Base-by-base conservation (phyloP, 163 green algal species). In the Chlamydomonas reinhardtii region DNA sequence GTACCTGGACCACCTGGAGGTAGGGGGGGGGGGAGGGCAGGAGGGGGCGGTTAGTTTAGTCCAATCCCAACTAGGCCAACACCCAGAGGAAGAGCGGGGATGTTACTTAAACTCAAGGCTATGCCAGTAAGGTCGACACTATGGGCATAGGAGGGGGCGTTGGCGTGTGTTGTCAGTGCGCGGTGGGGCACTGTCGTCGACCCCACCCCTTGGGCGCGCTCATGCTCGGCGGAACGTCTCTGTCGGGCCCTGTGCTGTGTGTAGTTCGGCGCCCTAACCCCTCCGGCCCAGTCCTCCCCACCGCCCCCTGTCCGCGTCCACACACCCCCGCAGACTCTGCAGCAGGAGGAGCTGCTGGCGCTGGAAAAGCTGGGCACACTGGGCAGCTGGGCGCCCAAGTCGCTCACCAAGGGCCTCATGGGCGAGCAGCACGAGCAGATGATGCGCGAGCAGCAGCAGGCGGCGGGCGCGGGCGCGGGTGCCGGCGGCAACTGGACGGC, bases 1-100 rank as follows among this genome's bases (percentile, higher is more conserved):
- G 76, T 93, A 92, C 81, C 68, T 92, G 54, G 82, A 92, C 37
- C 89, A 92, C 52, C 66, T 91, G 64, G 52, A 74, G 62, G 88
- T 89, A 29, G 1, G 85, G 15, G 29, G 4, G 64, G 29, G 54
- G 31, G 54, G 3, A 19, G 8, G 74, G 24, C 52, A 11, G 73
- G 48, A 52, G 48, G 29, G 17, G 25, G 73, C 25, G 43, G 8
- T 54, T n/a, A n/a, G n/a, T 8, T 48, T 48, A 48, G 39, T 48
- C 5, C 39, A 48, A 48, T 14, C 39, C 39, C 39, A 48, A 8
- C n/a, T n/a, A n/a, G n/a, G n/a, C n/a, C n/a, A n/a, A n/a, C n/a
- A n/a, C n/a, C n/a, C n/a, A n/a, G n/a, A n/a, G n/a, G n/a, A n/a
- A n/a, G n/a, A n/a, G n/a, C n/a, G n/a, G n/a, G n/a, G n/a, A n/a